These are phyloP conservation scores for Plasmodium cynomolgi DNA, from an alignment of 169 alveolate genomes.

Conservation along the genomic window DNA sequence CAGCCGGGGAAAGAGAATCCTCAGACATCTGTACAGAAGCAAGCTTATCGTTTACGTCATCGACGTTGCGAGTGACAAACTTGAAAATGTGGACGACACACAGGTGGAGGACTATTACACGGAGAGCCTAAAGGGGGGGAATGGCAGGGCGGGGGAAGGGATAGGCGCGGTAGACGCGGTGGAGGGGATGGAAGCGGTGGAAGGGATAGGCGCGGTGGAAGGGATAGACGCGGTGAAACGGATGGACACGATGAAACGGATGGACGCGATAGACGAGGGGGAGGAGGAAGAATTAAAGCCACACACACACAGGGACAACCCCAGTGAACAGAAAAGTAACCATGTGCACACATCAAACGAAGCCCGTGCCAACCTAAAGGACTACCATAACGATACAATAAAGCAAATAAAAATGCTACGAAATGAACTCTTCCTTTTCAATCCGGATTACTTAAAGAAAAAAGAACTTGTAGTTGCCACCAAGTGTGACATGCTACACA, in stretches of 20 bases:
- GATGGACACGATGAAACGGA: background rate
- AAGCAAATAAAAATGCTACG: slow-evolving; percentile 70
- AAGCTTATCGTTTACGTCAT: slow-evolving; percentile 82
- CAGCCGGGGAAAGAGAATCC: slow-evolving; percentile 53
- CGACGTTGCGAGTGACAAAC: slow-evolving; percentile 76
- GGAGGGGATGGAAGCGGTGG: background rate
- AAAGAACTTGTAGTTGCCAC: slow-evolving; percentile 81
- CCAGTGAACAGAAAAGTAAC: background rate
- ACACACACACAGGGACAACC: background rate
- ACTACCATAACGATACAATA: slow-evolving; percentile 61
- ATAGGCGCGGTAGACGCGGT: background rate
- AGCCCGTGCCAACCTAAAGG: slow-evolving; percentile 8
- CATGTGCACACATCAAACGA: background rate
- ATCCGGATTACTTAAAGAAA: slow-evolving; percentile 67
- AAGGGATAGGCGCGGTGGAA: background rate
- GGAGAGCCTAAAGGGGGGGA: background rate
- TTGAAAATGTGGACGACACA: slow-evolving; percentile 54
- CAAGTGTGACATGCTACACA: slow-evolving; percentile 88
- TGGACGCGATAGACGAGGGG: background rate
- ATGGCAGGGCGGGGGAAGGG: background rate
- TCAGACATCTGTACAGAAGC: slow-evolving; percentile 83
- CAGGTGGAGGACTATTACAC: slow-evolving; percentile 42
- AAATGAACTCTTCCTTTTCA: slow-evolving; percentile 64
- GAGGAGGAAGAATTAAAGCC: background rate
- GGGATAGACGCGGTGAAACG: background rate